Conservation (phyloP, 768 basidiomycete genomes). For the Mycena olivaceomarginata region DNA sequence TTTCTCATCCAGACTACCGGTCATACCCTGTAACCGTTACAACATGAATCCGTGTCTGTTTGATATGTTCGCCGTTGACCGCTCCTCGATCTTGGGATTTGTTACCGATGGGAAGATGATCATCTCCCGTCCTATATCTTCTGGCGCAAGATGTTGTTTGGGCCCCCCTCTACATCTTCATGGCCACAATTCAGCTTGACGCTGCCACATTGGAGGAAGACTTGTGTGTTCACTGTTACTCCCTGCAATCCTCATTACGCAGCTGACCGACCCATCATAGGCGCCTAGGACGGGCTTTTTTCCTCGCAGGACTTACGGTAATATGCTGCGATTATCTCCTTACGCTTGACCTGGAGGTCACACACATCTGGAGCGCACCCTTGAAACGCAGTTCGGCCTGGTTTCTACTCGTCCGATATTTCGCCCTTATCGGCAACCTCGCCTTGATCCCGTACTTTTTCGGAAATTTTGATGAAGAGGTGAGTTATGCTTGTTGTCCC, state of each 20-base stretch:
- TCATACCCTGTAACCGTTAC: background rate
- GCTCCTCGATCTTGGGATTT: background rate
- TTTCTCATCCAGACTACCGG: too few species aligned
- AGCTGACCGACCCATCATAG: slow-evolving; percentile 6
- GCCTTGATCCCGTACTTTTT: slow-evolving; percentile 17
- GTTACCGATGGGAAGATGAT: slow-evolving; percentile 6
- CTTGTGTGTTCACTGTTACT: background rate
- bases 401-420: slow-evolving; percentile 15
- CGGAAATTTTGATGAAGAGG: background rate
- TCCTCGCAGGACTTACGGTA: slow-evolving; percentile 18
- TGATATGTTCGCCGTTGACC: background rate
- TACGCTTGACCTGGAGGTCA: slow-evolving; percentile 11
- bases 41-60: background rate
- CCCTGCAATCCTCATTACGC: background rate
- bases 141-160: background rate
- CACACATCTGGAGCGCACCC: slow-evolving; percentile 2
- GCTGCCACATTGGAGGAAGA: slow-evolving; percentile 1
- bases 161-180: background rate
- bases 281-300: background rate
- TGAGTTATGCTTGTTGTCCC: background rate
- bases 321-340: slow-evolving; percentile 5
- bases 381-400: slow-evolving; percentile 19
- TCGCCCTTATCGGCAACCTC: slow-evolving; percentile 12
- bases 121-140: slow-evolving; percentile 10
- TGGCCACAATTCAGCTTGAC: slow-evolving; percentile 12